phyloP scores from a whole-genome alignment of 305 asterid genomes.

The Fraxinus angustifolia region DNA sequence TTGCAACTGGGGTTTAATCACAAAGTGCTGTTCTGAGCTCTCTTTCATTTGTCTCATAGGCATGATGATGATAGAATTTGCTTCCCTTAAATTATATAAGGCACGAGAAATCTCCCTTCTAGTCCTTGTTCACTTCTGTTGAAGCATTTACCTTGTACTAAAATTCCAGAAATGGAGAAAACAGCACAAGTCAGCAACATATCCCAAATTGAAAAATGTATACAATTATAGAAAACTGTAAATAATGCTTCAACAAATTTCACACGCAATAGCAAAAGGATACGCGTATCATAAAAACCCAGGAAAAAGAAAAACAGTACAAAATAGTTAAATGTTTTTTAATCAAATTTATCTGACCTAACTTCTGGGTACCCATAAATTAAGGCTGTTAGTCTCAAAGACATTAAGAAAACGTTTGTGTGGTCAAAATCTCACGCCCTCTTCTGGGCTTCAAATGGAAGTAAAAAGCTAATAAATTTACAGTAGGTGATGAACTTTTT shows the following conservation, averaged over 20 bases:
- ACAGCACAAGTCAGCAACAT: constrained; percentile 48
- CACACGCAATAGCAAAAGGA: constrained; percentile 54
- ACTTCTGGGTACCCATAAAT: constrained; percentile 31
- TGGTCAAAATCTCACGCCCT: not conserved
- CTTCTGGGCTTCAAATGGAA: not conserved
- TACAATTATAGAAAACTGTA: constrained; percentile 32
- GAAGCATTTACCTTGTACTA: constrained; percentile 53
- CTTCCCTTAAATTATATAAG: constrained; percentile 16
- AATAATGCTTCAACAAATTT: constrained; percentile 16
- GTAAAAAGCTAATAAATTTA: not conserved
- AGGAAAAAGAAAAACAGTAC: not conserved
- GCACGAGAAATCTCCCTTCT: constrained; percentile 7
- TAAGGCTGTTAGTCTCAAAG: not conserved
- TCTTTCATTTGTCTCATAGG: constrained; percentile 86
- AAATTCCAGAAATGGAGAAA: constrained; percentile 41
- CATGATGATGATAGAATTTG: constrained; percentile 42
- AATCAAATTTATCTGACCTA: constrained; percentile 15
- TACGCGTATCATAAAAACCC: constrained; percentile 23
- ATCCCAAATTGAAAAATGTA: constrained; percentile 30
- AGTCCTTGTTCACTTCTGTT: constrained; percentile 31
- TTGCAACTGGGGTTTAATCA: constrained; percentile 60
- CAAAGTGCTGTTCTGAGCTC: constrained; percentile 62
- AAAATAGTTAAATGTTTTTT: constrained; percentile 16
- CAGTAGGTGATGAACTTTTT: constrained; percentile 1
- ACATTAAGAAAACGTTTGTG: not conserved